These are phyloP conservation scores for Pseudoneurospora amorphoporcata DNA, from an alignment of 495 filamentous ascomycete species.

Conservation along the genomic window DNA sequence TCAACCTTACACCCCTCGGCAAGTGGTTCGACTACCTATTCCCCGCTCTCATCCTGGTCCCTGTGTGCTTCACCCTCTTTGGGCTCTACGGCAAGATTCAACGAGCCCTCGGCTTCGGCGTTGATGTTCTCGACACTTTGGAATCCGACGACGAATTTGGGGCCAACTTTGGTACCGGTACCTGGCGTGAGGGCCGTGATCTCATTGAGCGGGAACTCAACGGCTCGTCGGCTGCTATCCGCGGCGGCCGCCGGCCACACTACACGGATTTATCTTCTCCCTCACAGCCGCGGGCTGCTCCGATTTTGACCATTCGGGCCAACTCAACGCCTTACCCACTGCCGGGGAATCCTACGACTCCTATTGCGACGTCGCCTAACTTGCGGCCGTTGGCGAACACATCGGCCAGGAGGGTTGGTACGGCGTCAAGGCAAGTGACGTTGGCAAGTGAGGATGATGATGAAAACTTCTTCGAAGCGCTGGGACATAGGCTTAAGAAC, in stretches of 20 bases:
- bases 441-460: slow-evolving; percentile 50
- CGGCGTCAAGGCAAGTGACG: slow-evolving; percentile 2
- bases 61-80: slow-evolving; percentile 73
- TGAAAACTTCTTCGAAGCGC: slow-evolving; percentile 68
- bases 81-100: slow-evolving; percentile 78
- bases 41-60: slow-evolving; percentile 74
- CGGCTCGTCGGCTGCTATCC: slow-evolving; percentile 36
- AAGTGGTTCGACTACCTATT: slow-evolving; percentile 81
- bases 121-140: slow-evolving; percentile 59
- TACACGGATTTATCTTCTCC: background rate
- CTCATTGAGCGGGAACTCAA: slow-evolving; percentile 84
- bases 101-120: slow-evolving; percentile 65
- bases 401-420: slow-evolving; percentile 18
- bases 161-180: slow-evolving; percentile 60
- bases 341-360: slow-evolving; percentile 21
- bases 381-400: slow-evolving; percentile 24
- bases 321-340: slow-evolving; percentile 1
- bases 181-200: slow-evolving; percentile 89
- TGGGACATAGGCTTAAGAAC: slow-evolving; percentile 79
- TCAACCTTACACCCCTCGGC: slow-evolving; percentile 76
- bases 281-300: slow-evolving; percentile 16
- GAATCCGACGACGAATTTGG: slow-evolving; percentile 56
- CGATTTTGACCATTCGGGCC: slow-evolving; percentile 27
- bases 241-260: slow-evolving; percentile 10
- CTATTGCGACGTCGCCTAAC: slow-evolving; percentile 32